These are phyloP conservation scores for Penicillium taxi DNA, from an alignment of 495 filamentous ascomycete species.

Conservation along the genomic window DNA sequence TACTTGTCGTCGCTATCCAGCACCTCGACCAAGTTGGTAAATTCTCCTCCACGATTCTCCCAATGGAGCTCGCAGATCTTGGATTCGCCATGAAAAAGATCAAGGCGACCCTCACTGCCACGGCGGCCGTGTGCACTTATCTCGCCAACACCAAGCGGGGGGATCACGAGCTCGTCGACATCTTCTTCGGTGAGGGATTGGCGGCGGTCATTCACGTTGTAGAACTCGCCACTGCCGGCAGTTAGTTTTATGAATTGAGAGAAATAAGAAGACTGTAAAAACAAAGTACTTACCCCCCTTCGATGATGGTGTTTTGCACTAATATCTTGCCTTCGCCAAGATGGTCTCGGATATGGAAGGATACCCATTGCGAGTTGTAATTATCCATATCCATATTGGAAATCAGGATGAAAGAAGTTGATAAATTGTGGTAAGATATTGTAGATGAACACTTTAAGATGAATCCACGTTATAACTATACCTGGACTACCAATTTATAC, in stretches of 20 bases:
- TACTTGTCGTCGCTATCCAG: conserved; percentile 25
- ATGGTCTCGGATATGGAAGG: conserved; percentile 33
- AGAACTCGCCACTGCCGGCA: conserved; percentile 25
- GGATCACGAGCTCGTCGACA: conserved; percentile 29
- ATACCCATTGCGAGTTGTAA: conserved; percentile 31
- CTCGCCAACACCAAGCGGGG: conserved; percentile 28
- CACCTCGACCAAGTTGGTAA: conserved; percentile 26
- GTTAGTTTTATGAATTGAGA: conserved; percentile 7
- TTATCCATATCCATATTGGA: too few species aligned
- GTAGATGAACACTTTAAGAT: too few species aligned
- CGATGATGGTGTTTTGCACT: conserved; percentile 27
- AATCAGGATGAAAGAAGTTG: too few species aligned
- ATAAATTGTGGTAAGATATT: too few species aligned
- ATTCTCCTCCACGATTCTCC: conserved; percentile 27
- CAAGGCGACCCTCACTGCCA: conserved; percentile 33
- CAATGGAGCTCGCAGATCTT: conserved; percentile 39
- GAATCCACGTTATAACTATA: too few species aligned
- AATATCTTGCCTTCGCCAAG: conserved; percentile 24
- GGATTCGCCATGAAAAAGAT: conserved; percentile 28
- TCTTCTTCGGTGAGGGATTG: conserved; percentile 29
- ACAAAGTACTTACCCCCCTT: conserved; percentile 28
- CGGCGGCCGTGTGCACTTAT: conserved; percentile 28
- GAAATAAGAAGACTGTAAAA: not conserved
- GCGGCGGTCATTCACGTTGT: conserved; percentile 18
- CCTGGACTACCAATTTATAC: too few species aligned